Base-by-base conservation (phyloP, 169 alveolate species). In the Plasmodium chabaudi region DNA sequence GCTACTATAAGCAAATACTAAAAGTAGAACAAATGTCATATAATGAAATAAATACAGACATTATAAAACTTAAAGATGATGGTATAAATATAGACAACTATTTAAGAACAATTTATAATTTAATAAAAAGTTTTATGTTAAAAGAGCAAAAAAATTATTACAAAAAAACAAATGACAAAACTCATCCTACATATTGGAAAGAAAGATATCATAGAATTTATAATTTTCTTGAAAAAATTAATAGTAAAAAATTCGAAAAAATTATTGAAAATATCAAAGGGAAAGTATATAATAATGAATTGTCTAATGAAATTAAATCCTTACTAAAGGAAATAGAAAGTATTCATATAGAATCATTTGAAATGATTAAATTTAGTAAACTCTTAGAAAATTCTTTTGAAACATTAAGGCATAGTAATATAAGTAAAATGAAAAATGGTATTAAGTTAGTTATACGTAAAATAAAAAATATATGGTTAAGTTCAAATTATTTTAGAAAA, bases 291-390 rank as follows among this genome's bases (percentile, higher is more conserved):
- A 67, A 82, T 47, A 57, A 47, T 7, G 90, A 82, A 67, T 82
- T 82, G 21, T 51, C 84, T 60, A 82, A 82, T 47, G 90, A 82
- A 53, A 82, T 82, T 51, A 67, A 67, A 67, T 47, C 68, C 5
- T 17, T 82, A n/a, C 42, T 82, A 46, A 56, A 67, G 47, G 90
- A 82, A 19, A 64, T 82, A 42, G 90, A 82, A 55, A 59, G 56
- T 61, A 82, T 82, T 19, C 90, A 82, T 49, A 82, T 82, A 59
- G 82, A 82, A 82, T 82, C 90, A 15, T 82, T 82, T 39, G 90
- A 82, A 82, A 82, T 82, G 90, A 82, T 82, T 5, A 82, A 82
- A 65, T 82, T 82, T 67, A 82, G 90, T 56, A 82, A 65, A 42
- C 44, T 82, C 12, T 53, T 82, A 59, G 84, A 82, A 25, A 82